Percentiles rank a stretch among this genome's conserved stretches.
These are phyloP conservation scores for Zasmidium angulare DNA, from an alignment of 2,329 filamentous ascomycete species.

Conservation along the genomic window DNA sequence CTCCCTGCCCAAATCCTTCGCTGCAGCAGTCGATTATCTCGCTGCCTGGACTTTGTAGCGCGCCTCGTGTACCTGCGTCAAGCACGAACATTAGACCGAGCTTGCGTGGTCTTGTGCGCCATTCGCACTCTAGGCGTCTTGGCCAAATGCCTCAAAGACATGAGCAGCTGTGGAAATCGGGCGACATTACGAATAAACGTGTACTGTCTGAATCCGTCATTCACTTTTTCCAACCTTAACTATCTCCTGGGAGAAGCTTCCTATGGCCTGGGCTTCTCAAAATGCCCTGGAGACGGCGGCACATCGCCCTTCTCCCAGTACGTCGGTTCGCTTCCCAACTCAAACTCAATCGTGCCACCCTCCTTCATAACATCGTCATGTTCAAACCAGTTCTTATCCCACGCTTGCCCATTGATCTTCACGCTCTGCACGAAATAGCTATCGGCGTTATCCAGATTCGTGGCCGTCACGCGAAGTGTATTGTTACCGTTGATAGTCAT, in stretches of 20 bases:
- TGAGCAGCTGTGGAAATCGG: no score
- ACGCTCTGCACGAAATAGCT: conserved; percentile 56
- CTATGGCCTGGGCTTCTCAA: conserved; percentile 13
- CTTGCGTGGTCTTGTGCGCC: background rate
- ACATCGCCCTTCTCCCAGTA: conserved; percentile 52
- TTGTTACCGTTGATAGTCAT: conserved; percentile 31
- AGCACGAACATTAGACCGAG: background rate
- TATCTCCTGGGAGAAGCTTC: no score
- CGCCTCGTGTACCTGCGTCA: background rate
- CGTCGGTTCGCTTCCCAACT: conserved; percentile 41
- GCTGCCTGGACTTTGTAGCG: background rate
- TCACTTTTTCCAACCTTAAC: no score
- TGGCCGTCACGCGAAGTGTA: conserved; percentile 49
- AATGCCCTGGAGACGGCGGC: conserved; percentile 51
- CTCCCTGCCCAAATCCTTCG: background rate
- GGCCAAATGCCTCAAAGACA: background rate
- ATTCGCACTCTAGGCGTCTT: background rate
- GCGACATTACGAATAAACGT: no score
- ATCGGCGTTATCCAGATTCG: conserved; percentile 41
- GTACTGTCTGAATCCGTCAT: no score
- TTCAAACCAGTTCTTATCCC: conserved; percentile 57
- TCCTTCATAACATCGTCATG: conserved; percentile 50
- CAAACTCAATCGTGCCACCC: conserved; percentile 52
- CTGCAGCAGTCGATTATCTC: background rate
- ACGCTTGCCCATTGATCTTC: conserved; percentile 52